Evolutionary conservation across 139 green algal species (phyloP), one percentile per base, ranked within the genome.

Genomic region (Tetradesmus obliquus): DNA sequence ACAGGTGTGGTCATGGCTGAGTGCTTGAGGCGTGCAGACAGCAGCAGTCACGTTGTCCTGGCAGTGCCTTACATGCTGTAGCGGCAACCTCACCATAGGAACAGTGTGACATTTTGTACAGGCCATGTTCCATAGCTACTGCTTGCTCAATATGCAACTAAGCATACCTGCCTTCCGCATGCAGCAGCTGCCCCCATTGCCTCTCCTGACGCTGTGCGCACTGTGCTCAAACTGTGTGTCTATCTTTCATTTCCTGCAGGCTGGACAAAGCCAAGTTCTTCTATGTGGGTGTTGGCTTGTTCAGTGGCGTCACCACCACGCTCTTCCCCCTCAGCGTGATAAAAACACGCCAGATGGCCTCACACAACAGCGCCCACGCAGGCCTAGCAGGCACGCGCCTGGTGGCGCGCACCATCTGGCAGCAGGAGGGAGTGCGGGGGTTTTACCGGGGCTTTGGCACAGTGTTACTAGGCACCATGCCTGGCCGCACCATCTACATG

Each of bases 241-340:
- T 45, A 45, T 45, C 32, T 45, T 45, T 45, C n/a, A 15, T 24
- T 79, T 24, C 76, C 76, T 60, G 69, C 94, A 97, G 96, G 90
- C 92, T 99, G 19, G 97, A 99, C 94, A 99, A 99, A 91, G 79
- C 45, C 3, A 98, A 98, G 71, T 98, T 99, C 82, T 98, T 99
- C 72, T 83, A 97, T 1, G 88, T 97, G 17, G 98, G 98, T 0
- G 91, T 95, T 5, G 97, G 94, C 1, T 79, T 99, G 69, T 99
- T 99, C 91, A 95, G 91, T 20, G 95, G 95, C 19, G 94, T 99
- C 4, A 98, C 97, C 0, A 93, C 94, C 12, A 74, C 83, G 10
- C 94, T 99, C 8, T 99, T 97, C 91, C 98, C 98, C 2, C 90
- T 99, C 0, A 95, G 95, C 0, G 98, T 99, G 0, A 95, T 99